phyloP scores from a whole-genome alignment of 495 filamentous ascomycete species.

The Trichocladium antarcticum region DNA sequence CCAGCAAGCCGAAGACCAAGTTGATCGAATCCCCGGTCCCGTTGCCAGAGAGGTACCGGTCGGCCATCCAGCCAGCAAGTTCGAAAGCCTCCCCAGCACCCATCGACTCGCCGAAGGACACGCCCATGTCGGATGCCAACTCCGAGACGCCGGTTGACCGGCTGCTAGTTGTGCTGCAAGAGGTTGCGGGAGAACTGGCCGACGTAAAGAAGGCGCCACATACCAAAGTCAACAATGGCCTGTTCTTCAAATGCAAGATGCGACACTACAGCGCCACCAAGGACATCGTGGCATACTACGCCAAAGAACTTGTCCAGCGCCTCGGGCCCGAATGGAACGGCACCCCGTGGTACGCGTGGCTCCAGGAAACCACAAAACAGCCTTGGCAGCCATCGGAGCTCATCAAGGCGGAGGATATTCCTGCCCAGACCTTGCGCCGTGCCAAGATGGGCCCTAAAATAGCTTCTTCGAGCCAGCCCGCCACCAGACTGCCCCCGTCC shows the following conservation, averaged over 20 bases:
- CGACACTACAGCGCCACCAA: slow-evolving; percentile 13
- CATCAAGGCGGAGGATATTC: slow-evolving; percentile 19
- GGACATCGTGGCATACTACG: slow-evolving; percentile 27
- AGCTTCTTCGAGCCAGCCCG: background rate
- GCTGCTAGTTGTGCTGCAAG: slow-evolving; percentile 8
- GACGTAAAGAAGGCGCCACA: slow-evolving; percentile 9
- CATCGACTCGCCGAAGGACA: background rate
- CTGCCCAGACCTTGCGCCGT: slow-evolving; percentile 21
- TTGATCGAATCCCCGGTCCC: slow-evolving; percentile 11
- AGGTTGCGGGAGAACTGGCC: slow-evolving; percentile 7
- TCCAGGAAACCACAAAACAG: slow-evolving; percentile 12
- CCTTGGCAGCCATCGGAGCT: slow-evolving; percentile 14
- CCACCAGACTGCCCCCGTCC: slow-evolving; percentile 2
- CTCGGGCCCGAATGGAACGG: slow-evolving; percentile 25
- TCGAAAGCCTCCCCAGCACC: background rate
- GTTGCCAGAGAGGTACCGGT: slow-evolving; percentile 11
- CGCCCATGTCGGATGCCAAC: background rate
- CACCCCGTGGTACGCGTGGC: slow-evolving; percentile 21
- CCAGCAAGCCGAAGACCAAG: slow-evolving; percentile 7
- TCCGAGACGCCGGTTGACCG: slow-evolving; percentile 9
- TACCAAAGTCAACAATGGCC: slow-evolving; percentile 5
- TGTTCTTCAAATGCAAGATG: slow-evolving; percentile 29
- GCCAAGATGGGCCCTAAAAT: slow-evolving; percentile 8
- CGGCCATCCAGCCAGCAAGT: background rate
- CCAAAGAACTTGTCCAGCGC: slow-evolving; percentile 20